Evolutionary conservation across 2,329 filamentous ascomycete species (phyloP).

Genomic region (Fusarium coicis): DNA sequence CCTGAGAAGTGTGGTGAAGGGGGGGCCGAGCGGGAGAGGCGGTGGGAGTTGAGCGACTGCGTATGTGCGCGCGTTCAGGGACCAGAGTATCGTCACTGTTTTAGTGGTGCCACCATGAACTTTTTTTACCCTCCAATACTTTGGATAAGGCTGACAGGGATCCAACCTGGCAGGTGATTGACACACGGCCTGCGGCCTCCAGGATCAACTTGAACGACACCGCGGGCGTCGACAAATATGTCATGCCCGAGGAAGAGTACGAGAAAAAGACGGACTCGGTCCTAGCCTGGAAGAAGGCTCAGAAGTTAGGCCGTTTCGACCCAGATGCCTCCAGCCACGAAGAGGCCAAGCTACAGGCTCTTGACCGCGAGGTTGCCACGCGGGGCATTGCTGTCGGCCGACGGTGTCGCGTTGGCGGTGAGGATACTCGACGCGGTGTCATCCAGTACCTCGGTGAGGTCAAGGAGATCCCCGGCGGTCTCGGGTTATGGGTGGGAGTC

Average conservation of each 20-base stretch:
- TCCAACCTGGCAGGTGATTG: constrained; percentile 70
- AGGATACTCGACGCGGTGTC: constrained; percentile 75
- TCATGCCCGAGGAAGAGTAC: constrained; percentile 87
- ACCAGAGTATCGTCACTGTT: constrained; percentile 19
- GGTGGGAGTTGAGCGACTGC: constrained; percentile 28
- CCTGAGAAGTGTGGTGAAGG: constrained; percentile 19
- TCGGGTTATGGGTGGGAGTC: constrained; percentile 78
- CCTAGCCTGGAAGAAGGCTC: constrained; percentile 92
- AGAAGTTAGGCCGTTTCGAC: constrained; percentile 96
- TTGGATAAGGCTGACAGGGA: constrained; percentile 46
- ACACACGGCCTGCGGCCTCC: constrained; percentile 79
- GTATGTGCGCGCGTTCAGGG: background rate
- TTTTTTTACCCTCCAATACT: constrained; percentile 30
- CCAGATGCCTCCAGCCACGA: constrained; percentile 81
- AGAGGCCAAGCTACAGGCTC: constrained; percentile 75
- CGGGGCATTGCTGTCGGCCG: constrained; percentile 73
- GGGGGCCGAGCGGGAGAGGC: constrained; percentile 34
- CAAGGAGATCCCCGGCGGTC: constrained; percentile 74
- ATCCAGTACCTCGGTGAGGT: constrained; percentile 80
- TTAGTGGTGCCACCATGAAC: constrained; percentile 15
- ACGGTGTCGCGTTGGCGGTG: constrained; percentile 72
- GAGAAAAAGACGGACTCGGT: constrained; percentile 88
- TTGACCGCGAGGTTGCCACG: constrained; percentile 74
- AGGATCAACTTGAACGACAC: constrained; percentile 85
- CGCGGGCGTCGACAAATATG: constrained; percentile 86